Evolutionary conservation across 495 filamentous ascomycete genomes (phyloP).

Genomic region (Annulohypoxylon nitens): DNA sequence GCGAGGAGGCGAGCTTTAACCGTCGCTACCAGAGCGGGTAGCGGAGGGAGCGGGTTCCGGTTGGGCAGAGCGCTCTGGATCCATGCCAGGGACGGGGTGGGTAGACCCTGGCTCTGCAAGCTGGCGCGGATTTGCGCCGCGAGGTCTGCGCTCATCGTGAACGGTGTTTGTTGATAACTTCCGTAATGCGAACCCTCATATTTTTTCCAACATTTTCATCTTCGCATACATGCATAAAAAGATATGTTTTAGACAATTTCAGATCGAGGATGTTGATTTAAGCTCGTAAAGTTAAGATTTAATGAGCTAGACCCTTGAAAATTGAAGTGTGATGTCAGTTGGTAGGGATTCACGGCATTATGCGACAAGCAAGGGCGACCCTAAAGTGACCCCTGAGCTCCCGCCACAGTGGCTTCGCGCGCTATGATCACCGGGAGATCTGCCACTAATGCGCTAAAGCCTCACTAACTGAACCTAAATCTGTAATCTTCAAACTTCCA

Average conservation of each 20-base stretch:
- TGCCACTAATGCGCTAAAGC: constrained; percentile 38
- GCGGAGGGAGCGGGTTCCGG: constrained; percentile 68
- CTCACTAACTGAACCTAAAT: constrained; percentile 28
- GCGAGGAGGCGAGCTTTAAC: constrained; percentile 84
- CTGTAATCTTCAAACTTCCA: constrained; percentile 34
- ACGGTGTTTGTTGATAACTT: not conserved
- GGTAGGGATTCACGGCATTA: not conserved
- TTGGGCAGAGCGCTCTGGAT: constrained; percentile 52
- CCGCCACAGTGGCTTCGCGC: constrained; percentile 49
- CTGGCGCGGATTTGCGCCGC: constrained; percentile 54
- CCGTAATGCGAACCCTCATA: constrained; percentile 10
- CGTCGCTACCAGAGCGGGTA: constrained; percentile 80
- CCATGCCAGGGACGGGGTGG: constrained; percentile 57
- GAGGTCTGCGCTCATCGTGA: constrained; percentile 49
- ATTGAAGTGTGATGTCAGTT: not conserved
- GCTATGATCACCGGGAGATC: constrained; percentile 42
- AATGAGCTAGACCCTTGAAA: constrained; percentile 9
- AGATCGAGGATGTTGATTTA: not conserved
- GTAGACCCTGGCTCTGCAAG: constrained; percentile 53
- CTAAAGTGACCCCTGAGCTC: constrained; percentile 29
- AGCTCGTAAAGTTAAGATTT: not conserved
- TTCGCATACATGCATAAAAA: not conserved
- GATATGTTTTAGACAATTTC: not conserved
- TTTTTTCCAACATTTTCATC: not conserved
- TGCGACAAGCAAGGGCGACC: not conserved